Conservation (phyloP, 1,139 yeast species). For the Kurtzmaniella quercitrusa region DNA sequence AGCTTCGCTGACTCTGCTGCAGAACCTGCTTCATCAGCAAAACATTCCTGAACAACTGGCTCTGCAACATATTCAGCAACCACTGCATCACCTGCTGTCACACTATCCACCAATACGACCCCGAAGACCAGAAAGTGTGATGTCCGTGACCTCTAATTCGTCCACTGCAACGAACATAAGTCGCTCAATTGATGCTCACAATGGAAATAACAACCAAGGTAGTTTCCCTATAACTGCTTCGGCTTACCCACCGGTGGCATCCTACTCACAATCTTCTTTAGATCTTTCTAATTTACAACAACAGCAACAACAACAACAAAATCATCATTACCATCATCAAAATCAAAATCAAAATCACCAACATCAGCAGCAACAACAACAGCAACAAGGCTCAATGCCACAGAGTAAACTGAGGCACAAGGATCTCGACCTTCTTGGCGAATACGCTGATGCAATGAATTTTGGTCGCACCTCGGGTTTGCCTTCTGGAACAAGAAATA, state of each 20-base stretch:
- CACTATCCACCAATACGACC: slow-evolving; percentile 26
- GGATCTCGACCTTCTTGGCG: slow-evolving; percentile 6
- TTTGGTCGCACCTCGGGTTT: neutral
- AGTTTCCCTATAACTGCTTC: slow-evolving; percentile 1
- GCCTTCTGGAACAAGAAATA: neutral
- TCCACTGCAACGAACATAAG: slow-evolving; percentile 22
- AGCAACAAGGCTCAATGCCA: neutral
- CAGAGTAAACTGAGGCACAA: neutral
- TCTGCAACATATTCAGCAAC: neutral
- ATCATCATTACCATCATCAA: neutral
- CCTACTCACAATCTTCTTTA: slow-evolving; percentile 7
- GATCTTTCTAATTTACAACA: slow-evolving; percentile 4
- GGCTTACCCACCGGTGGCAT: slow-evolving; percentile 6
- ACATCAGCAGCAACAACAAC: too few relatives aligned
- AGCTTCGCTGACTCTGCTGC: slow-evolving; percentile 1
- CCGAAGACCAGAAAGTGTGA: slow-evolving; percentile 40
- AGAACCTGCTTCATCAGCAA: slow-evolving; percentile 1
- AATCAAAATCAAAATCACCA: too few relatives aligned
- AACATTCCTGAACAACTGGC: neutral
- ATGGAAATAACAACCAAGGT: slow-evolving; percentile 7
- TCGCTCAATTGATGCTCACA: neutral
- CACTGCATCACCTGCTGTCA: slow-evolving; percentile 3
- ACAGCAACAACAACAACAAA: neutral
- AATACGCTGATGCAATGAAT: slow-evolving; percentile 1
- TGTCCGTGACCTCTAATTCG: slow-evolving; percentile 38